These are phyloP conservation scores for Phytophthora lateralis DNA, from an alignment of 352 stramenopile species.

Conservation along the genomic window DNA sequence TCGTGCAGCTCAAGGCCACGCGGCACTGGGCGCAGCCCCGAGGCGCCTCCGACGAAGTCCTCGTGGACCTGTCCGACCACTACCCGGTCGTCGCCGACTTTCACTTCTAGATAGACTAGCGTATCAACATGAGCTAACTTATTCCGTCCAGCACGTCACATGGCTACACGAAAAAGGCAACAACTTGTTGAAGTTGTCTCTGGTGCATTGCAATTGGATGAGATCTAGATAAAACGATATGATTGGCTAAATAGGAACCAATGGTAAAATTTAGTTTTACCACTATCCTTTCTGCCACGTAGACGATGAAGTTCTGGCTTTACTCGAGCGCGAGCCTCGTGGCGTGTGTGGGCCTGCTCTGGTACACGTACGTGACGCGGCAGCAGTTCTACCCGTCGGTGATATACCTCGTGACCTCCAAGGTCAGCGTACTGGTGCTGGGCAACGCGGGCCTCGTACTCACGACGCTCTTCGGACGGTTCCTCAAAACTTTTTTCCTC, in stretches of 20 bases:
- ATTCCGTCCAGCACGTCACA: conserved; percentile 4
- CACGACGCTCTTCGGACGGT: conserved; percentile 77
- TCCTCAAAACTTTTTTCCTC: conserved; percentile 91
- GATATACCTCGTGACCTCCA: conserved; percentile 97
- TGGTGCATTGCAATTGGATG: conserved; percentile 10
- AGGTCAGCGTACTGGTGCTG: conserved; percentile 95
- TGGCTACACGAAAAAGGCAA: conserved; percentile 7
- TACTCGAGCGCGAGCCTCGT: conserved; percentile 90
- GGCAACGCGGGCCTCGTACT: conserved; percentile 94
- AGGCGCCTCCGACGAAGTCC: conserved; percentile 29
- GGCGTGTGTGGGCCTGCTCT: conserved; percentile 83
- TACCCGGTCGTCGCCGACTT: conserved; percentile 69
- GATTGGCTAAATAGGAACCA: no score
- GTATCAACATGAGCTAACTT: conserved; percentile 11
- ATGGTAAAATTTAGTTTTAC: neutral
- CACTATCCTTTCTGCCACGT: conserved; percentile 31
- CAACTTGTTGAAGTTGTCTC: neutral
- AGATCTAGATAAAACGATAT: neutral
- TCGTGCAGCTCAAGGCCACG: conserved; percentile 66
- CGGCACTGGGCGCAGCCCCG: conserved; percentile 38
- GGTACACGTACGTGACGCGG: conserved; percentile 93
- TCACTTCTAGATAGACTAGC: conserved; percentile 35
- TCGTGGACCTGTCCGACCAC: conserved; percentile 72
- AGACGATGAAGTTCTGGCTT: conserved; percentile 82
- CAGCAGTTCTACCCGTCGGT: conserved; percentile 98